A percentile compares a stretch with the other conserved stretches of the same genome.
phyloP scores from a whole-genome alignment of 768 basidiomycete species.

The Leccinum ochraceum region DNA sequence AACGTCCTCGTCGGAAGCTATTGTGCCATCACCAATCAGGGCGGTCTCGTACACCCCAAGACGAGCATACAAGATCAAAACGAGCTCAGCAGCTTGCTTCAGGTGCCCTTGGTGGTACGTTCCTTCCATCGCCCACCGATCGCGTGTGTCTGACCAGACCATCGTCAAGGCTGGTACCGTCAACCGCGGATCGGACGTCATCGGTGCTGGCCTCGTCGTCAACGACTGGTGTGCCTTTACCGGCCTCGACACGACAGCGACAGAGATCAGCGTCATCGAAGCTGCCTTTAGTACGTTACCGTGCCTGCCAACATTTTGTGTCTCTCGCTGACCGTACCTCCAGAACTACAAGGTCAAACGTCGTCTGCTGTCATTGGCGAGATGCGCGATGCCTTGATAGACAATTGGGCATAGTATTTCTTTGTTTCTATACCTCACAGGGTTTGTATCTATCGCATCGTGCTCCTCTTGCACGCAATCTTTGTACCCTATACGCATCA shows the following conservation, averaged over 20 bases:
- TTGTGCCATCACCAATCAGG: conserved; percentile 94
- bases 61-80: conserved; percentile 98
- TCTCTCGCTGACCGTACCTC: conserved; percentile 6
- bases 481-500: conserved; percentile 21
- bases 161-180: conserved; percentile 85
- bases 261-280: no score
- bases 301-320: neutral
- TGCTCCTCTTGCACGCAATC: conserved; percentile 17
- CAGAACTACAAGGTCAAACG: conserved; percentile 85
- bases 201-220: conserved; percentile 96
- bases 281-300: conserved; percentile 69
- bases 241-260: conserved; percentile 99
- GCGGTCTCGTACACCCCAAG: conserved; percentile 96
- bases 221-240: conserved; percentile 99
- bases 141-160: neutral
- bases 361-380: conserved; percentile 83
- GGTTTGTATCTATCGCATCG: neutral
- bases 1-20: conserved; percentile 96
- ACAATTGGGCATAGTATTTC: conserved; percentile 72
- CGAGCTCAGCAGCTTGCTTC: conserved; percentile 90
- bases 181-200: conserved; percentile 96
- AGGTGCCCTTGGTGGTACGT: conserved; percentile 92
- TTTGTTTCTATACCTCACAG: conserved; percentile 9
- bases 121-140: neutral
- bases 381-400: conserved; percentile 89